Conservation (phyloP, 768 basidiomycete species). For the Antrodiella citrinella region DNA sequence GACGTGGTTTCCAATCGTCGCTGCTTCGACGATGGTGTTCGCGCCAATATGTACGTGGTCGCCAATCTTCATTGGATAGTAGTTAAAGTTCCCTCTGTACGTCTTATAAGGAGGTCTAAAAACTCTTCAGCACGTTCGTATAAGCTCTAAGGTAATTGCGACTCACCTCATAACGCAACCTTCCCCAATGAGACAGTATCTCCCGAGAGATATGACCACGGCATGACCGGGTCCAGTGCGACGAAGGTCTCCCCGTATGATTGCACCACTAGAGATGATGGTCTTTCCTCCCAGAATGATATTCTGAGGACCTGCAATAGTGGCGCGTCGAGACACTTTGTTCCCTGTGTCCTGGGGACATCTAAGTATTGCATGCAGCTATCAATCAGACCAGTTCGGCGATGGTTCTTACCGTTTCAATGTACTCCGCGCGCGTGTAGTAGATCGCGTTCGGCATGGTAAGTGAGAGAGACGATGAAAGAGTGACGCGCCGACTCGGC, state of each 20-base stretch:
- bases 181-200: slow-evolving; percentile 90
- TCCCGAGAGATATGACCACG: slow-evolving; percentile 86
- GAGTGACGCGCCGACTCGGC: background rate
- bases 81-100: slow-evolving; percentile 87
- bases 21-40: slow-evolving; percentile 86
- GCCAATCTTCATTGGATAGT: slow-evolving; percentile 96
- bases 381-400: background rate
- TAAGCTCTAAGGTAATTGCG: background rate
- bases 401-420: slow-evolving; percentile 74
- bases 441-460: slow-evolving; percentile 67
- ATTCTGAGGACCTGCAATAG: slow-evolving; percentile 89
- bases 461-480: background rate
- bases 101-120: slow-evolving; percentile 81
- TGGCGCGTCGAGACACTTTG: slow-evolving; percentile 88
- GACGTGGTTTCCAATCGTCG: slow-evolving; percentile 88
- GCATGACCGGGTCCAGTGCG: slow-evolving; percentile 87
- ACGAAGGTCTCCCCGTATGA: slow-evolving; percentile 89
- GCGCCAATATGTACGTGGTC: slow-evolving; percentile 93
- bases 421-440: slow-evolving; percentile 79
- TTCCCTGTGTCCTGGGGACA: slow-evolving; percentile 79
- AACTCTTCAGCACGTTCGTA: background rate
- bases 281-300: slow-evolving; percentile 97
- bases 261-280: slow-evolving; percentile 83
- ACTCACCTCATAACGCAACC: slow-evolving; percentile 78
- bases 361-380: background rate